Evolutionary conservation across 495 filamentous ascomycete species (phyloP).

Genomic region (Xylaria bambusicola): DNA sequence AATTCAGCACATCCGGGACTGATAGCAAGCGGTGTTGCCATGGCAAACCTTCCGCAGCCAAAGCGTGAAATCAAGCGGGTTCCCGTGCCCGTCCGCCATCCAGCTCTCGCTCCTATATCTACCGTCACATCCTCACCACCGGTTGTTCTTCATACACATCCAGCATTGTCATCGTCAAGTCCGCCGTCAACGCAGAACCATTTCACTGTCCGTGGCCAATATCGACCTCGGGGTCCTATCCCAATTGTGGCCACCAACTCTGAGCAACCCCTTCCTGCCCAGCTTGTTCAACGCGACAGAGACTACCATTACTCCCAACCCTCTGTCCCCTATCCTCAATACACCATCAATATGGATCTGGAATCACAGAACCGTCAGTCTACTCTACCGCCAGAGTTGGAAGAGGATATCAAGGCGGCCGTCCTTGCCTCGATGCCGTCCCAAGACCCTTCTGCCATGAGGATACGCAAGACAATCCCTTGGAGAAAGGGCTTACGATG

Average conservation of each 20-base stretch:
- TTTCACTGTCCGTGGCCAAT: conserved; percentile 2
- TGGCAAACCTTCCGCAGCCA: not conserved
- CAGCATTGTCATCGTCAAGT: not conserved
- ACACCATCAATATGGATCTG: not conserved
- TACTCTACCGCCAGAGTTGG: not conserved
- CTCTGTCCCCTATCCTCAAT: not conserved
- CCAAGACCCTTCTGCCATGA: not conserved
- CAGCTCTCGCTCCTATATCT: not conserved
- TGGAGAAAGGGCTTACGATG: not conserved
- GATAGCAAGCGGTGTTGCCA: not conserved
- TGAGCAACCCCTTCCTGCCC: not conserved
- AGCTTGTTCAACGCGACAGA: not conserved
- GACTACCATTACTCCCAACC: not conserved
- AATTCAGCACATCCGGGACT: not conserved
- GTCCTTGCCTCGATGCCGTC: conserved; percentile 1
- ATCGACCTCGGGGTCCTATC: not conserved
- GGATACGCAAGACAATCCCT: not conserved
- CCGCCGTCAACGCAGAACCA: not conserved
- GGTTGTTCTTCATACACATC: not conserved
- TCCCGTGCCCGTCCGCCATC: not conserved
- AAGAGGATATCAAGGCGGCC: conserved; percentile 5
- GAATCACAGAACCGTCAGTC: not conserved
- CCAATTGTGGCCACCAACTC: conserved; percentile 5
- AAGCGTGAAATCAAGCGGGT: not conserved
- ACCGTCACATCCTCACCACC: not conserved